Percentiles rank a stretch among this genome's conserved stretches.
Evolutionary conservation across 805 yeast species (phyloP).

Genomic region (Candida succiphila): DNA sequence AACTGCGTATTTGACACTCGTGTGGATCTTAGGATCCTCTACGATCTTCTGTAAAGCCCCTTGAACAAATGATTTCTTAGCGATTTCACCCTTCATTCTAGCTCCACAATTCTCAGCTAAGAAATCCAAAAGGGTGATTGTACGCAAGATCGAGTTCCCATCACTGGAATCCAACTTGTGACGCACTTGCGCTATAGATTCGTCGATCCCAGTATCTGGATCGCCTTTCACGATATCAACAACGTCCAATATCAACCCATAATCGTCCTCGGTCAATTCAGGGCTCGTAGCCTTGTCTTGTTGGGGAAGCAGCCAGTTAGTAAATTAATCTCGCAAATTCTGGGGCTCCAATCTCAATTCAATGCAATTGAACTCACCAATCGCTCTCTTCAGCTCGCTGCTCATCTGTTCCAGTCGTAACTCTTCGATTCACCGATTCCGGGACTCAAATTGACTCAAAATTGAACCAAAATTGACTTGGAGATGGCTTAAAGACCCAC

Average conservation of each 20-base stretch:
- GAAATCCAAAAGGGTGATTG: constrained; percentile 45
- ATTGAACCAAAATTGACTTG: no score
- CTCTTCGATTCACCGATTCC: no score
- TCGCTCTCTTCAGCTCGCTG: no score
- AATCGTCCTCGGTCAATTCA: constrained; percentile 54
- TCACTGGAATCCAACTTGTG: constrained; percentile 39
- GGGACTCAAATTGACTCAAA: no score
- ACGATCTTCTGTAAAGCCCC: constrained; percentile 35
- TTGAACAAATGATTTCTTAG: constrained; percentile 43
- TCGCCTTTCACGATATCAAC: constrained; percentile 57
- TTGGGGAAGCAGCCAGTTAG: no score
- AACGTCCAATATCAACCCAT: constrained; percentile 52
- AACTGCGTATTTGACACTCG: constrained; percentile 53
- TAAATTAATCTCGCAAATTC: no score
- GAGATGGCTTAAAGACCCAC: no score
- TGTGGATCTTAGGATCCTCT: constrained; percentile 48
- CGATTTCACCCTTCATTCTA: constrained; percentile 50
- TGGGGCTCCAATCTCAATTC: no score
- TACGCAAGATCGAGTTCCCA: constrained; percentile 57
- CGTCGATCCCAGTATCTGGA: constrained; percentile 45
- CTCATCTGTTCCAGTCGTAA: no score
- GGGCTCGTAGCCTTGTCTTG: constrained; percentile 49
- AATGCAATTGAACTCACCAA: no score
- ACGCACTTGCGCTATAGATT: constrained; percentile 35
- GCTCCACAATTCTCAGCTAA: constrained; percentile 75